A percentile compares a stretch with the other conserved stretches of the same genome.
Conservation (phyloP, 75 land plant species). For the Pinus taeda region DNA sequence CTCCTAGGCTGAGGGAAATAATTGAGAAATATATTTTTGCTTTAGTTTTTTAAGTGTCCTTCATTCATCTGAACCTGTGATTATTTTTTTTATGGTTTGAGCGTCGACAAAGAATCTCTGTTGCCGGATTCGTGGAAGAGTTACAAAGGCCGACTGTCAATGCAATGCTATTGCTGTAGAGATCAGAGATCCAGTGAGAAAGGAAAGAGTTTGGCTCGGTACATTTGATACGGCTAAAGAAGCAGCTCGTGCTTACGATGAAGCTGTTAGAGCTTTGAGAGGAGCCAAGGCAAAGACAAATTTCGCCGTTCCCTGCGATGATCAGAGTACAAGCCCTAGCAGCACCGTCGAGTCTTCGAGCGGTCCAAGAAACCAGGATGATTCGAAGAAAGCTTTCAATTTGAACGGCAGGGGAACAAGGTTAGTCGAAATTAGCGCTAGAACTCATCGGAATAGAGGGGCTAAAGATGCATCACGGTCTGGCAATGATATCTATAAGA, state of each 20-base stretch:
- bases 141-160: too few relatives aligned
- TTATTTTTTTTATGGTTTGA: too few relatives aligned
- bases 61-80: too few relatives aligned
- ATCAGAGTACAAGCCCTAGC: conserved; percentile 35
- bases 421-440: not conserved
- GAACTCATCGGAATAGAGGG: not conserved
- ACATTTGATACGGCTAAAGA: conserved; percentile 41
- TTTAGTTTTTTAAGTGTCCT: too few relatives aligned
- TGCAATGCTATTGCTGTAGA: conserved; percentile 34
- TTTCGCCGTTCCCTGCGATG: conserved; percentile 25
- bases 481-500: not conserved
- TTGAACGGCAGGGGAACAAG: not conserved
- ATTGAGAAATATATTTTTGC: too few relatives aligned
- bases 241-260: conserved; percentile 29
- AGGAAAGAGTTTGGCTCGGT: conserved; percentile 33
- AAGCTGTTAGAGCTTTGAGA: conserved; percentile 23
- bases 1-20: too few relatives aligned
- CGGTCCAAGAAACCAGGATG: conserved; percentile 17
- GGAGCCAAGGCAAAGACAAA: conserved; percentile 38
- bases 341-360: conserved; percentile 29
- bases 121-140: too few relatives aligned
- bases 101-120: too few relatives aligned
- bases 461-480: conserved; percentile 3
- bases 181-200: conserved; percentile 40
- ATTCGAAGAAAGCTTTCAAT: not conserved